These are phyloP conservation scores for Niveomyces coronatus DNA, from an alignment of 2,329 filamentous ascomycete species.

Conservation along the genomic window DNA sequence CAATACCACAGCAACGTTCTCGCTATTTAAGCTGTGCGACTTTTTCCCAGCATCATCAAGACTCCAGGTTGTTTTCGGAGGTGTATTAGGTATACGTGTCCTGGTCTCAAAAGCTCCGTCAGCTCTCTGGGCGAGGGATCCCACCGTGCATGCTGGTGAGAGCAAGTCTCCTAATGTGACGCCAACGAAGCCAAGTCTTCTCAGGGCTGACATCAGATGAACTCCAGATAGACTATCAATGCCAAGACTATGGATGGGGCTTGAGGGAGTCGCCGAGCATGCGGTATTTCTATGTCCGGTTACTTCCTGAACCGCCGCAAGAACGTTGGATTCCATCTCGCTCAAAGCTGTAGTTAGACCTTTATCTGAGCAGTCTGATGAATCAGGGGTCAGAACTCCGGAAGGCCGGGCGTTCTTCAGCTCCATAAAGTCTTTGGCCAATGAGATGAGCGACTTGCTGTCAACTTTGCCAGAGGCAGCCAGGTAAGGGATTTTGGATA, in stretches of 20 bases:
- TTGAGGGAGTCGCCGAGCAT: slow-evolving; percentile 4
- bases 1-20: slow-evolving; percentile 9
- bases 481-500: slow-evolving; percentile 14
- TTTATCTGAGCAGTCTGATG: too few species aligned
- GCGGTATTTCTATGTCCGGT: slow-evolving; percentile 7
- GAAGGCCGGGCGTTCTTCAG: too few species aligned
- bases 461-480: slow-evolving; percentile 15
- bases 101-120: neutral
- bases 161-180: slow-evolving; percentile 8
- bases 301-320: slow-evolving; percentile 11
- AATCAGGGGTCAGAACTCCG: too few species aligned
- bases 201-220: slow-evolving; percentile 13
- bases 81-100: too few species aligned
- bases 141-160: slow-evolving; percentile 10
- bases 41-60: too few species aligned
- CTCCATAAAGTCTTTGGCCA: slow-evolving; percentile 10
- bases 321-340: slow-evolving; percentile 6
- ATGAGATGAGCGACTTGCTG: slow-evolving; percentile 10
- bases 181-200: slow-evolving; percentile 10
- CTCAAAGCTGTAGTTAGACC: neutral
- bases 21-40: too few species aligned
- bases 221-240: slow-evolving; percentile 15
- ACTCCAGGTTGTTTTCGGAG: too few species aligned
- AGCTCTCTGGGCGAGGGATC: slow-evolving; percentile 3
- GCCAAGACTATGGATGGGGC: slow-evolving; percentile 11